Conservation (phyloP, 2,329 filamentous ascomycete genomes). For the Pseudogymnoascus sp. region DNA sequence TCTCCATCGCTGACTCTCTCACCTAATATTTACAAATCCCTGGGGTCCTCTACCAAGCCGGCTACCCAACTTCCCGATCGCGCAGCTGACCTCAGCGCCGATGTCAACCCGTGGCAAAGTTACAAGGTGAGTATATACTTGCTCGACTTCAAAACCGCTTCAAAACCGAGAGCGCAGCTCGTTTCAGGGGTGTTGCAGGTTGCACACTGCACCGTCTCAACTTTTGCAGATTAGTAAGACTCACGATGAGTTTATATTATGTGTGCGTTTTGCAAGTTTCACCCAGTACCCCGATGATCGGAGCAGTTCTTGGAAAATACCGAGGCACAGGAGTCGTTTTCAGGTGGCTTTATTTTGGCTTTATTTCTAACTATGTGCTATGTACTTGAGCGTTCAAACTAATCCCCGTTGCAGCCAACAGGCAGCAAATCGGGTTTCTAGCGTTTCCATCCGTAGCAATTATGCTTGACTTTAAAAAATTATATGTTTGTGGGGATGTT, state of each 20-base stretch:
- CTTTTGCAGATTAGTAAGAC: neutral
- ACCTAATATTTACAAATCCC: conserved; percentile 1
- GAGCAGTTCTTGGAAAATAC: neutral
- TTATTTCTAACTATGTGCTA: conserved; percentile 3
- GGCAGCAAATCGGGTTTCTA: neutral
- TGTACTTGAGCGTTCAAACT: neutral
- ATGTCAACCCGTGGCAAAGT: neutral
- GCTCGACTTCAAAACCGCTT: neutral
- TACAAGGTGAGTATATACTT: neutral
- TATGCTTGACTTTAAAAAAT: conserved; percentile 4
- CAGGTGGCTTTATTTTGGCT: neutral
- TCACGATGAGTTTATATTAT: neutral
- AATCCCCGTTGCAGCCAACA: neutral
- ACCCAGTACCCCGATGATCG: neutral
- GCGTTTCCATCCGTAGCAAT: neutral
- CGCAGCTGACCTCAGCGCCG: neutral
- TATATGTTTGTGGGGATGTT: conserved; percentile 1
- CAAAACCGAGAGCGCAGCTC: neutral
- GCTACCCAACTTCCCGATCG: neutral
- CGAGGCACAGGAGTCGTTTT: neutral
- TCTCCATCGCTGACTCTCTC: neutral
- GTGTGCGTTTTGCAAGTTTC: neutral
- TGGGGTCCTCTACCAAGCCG: neutral
- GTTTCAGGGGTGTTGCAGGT: conserved; percentile 7
- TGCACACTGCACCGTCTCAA: neutral